Evolutionary conservation across 2,329 filamentous ascomycete genomes (phyloP), one percentile per base, ranked within the genome.

Genomic region (Neopestalotiopsis clavispora): DNA sequence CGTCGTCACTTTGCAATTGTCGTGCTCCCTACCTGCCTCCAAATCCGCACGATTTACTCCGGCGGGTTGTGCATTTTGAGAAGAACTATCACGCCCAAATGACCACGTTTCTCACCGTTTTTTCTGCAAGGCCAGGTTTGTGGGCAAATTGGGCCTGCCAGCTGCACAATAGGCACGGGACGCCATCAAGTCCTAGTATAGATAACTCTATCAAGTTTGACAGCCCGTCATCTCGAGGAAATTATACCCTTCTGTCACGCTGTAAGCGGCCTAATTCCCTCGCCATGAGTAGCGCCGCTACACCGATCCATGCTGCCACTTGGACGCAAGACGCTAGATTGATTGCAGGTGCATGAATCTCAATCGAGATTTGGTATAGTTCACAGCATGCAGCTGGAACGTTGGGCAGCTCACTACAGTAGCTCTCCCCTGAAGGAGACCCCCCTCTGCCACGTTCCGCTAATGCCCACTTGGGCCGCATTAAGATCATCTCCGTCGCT

Each of bases 401-500:
- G 45, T 52, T 52, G 20, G 45, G 17, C 20, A 38, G 45, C 7
- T 52, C 20, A n/a, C 20, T 28, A 28, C 23, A 28, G 23, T 28
- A 28, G 23, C 20, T n/a, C 17, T 52, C 45, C 45, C 45, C 45
- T 52, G 45, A 10, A n/a, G 20, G 23, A 28, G 45, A n/a, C 45
- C 5, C 59, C 59, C 30, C 12, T 5, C 32, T 30, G 59, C 32
- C 59, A 23, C 34, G 10, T 62, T 62, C 34, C 59, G 59, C 32
- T 30, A n/a, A 62, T 62, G 59, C 32, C 59, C 59, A 28, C 59
- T 62, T 62, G 32, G 28, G 30, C 32, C 34, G 32, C 20, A 34
- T 34, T n/a, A 20, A 62, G 32, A 62, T 62, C 59, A 62, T 30
- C 32, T 30, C 14, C n/a, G 59, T 62, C 59, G 59, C 59, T 40